These are phyloP conservation scores for Cutaneotrichosporon sp. DNA, from an alignment of 1,284 basidiomycete species.

Conservation along the genomic window DNA sequence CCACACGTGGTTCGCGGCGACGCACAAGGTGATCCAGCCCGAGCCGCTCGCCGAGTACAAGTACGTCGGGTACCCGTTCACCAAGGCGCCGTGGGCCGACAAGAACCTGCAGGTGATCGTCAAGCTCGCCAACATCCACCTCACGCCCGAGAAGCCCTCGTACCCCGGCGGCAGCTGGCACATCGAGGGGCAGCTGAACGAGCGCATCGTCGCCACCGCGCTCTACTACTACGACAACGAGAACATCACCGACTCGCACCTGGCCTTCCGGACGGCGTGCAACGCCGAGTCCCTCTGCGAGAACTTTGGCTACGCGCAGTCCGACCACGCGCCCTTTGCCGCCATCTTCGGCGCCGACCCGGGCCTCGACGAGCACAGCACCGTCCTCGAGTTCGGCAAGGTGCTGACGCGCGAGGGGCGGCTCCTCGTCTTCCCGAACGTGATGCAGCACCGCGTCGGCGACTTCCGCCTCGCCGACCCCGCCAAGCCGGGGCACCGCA, in stretches of 20 bases:
- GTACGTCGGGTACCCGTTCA: slow-evolving; percentile 11
- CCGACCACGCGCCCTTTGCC: slow-evolving; percentile 15
- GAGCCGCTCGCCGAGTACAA: slow-evolving; percentile 17
- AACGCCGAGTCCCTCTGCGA: slow-evolving; percentile 2
- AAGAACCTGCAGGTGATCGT: slow-evolving; percentile 20
- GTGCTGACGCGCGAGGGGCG: slow-evolving; percentile 10
- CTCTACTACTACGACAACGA: slow-evolving; percentile 24
- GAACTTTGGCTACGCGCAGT: slow-evolving; percentile 10
- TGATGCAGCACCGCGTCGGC: slow-evolving; percentile 18
- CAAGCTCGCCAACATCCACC: slow-evolving; percentile 23
- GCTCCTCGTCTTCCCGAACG: slow-evolving; percentile 20
- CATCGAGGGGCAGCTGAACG: slow-evolving; percentile 20
- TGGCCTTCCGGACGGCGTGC: slow-evolving; percentile 10
- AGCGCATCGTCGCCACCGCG: slow-evolving; percentile 19
- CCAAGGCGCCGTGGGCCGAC: not conserved
- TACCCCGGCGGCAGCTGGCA: slow-evolving; percentile 20
- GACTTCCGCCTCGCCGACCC: slow-evolving; percentile 19
- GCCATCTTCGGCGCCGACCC: slow-evolving; percentile 12
- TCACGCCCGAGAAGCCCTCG: slow-evolving; percentile 20
- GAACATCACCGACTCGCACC: slow-evolving; percentile 18
- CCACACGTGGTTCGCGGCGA: slow-evolving; percentile 14
- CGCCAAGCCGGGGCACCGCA: slow-evolving; percentile 18
- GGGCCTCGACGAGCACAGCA: slow-evolving; percentile 9
- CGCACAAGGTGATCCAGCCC: slow-evolving; percentile 17
- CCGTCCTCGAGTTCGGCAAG: slow-evolving; percentile 2